These are phyloP conservation scores for Bonia amplexicaulis DNA, from an alignment of 176 grass and related monocot genomes.

Conservation along the genomic window DNA sequence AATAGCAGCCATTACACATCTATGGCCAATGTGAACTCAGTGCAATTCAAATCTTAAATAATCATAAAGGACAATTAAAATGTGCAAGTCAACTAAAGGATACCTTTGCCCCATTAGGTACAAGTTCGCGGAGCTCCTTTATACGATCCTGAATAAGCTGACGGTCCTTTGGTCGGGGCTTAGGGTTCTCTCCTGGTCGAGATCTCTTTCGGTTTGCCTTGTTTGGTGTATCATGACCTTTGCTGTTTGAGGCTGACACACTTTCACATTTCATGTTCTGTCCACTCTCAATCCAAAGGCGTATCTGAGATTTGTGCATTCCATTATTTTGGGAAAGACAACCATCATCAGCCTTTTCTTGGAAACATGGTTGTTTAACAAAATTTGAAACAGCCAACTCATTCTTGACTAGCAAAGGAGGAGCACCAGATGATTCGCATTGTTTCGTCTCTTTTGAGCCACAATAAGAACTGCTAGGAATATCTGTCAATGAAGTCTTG, in stretches of 20 bases:
- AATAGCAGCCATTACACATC: constrained; percentile 1
- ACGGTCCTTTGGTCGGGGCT: constrained; percentile 71
- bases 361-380: constrained; percentile 41
- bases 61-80: constrained; percentile 6
- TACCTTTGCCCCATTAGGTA: constrained; percentile 87
- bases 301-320: constrained; percentile 65
- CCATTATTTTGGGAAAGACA: constrained; percentile 49
- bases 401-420: constrained; percentile 45
- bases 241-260: constrained; percentile 61
- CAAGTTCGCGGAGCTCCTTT: constrained; percentile 78
- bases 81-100: not conserved
- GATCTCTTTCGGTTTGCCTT: constrained; percentile 69
- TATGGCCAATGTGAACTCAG: not conserved
- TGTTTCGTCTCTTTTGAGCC: constrained; percentile 43
- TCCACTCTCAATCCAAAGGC: constrained; percentile 58
- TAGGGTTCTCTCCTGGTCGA: constrained; percentile 68
- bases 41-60: constrained; percentile 7
- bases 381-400: constrained; percentile 57
- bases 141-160: constrained; percentile 92
- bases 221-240: constrained; percentile 48
- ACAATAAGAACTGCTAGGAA: constrained; percentile 48
- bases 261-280: constrained; percentile 63
- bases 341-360: constrained; percentile 40
- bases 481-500: constrained; percentile 58
- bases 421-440: constrained; percentile 24